A percentile compares a stretch with the other conserved stretches of the same genome.
Conservation (phyloP, 2,329 filamentous ascomycete genomes). For the Colletotrichum musae region DNA sequence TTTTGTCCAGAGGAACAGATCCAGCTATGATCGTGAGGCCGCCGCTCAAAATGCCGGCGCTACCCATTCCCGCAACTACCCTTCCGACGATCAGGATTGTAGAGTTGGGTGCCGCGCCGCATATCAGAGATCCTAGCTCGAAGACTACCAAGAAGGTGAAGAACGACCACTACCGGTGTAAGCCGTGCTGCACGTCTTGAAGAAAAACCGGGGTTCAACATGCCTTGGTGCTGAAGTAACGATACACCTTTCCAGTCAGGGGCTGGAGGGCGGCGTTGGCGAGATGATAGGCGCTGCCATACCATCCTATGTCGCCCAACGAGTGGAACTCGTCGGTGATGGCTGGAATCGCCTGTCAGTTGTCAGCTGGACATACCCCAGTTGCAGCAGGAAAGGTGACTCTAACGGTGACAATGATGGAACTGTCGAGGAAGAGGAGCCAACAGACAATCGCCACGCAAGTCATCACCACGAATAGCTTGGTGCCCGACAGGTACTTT, state of each 20-base stretch:
- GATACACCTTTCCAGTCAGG: slow-evolving; percentile 48
- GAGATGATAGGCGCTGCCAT: slow-evolving; percentile 55
- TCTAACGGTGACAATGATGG: slow-evolving; percentile 55
- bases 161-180: slow-evolving; percentile 51
- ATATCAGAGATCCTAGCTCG: slow-evolving; percentile 61
- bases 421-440: slow-evolving; percentile 47
- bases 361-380: neutral
- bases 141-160: slow-evolving; percentile 50
- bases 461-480: slow-evolving; percentile 45
- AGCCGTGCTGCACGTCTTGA: slow-evolving; percentile 38
- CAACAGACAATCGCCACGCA: slow-evolving; percentile 43
- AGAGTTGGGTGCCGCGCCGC: slow-evolving; percentile 59
- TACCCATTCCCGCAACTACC: slow-evolving; percentile 62
- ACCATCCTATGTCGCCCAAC: slow-evolving; percentile 62
- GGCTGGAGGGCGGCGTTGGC: slow-evolving; percentile 48
- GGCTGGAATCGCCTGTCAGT: slow-evolving; percentile 50
- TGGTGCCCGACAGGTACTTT: slow-evolving; percentile 17
- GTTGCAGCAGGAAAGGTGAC: too few relatives aligned
- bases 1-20: slow-evolving; percentile 48
- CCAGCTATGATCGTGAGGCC: slow-evolving; percentile 51
- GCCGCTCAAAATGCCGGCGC: slow-evolving; percentile 58
- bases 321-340: slow-evolving; percentile 54
- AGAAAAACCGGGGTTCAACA: slow-evolving; percentile 33
- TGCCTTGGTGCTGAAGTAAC: slow-evolving; percentile 55
- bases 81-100: slow-evolving; percentile 64